Conservation (phyloP, 2,329 filamentous ascomycete species). For the Xylaria polymorpha region DNA sequence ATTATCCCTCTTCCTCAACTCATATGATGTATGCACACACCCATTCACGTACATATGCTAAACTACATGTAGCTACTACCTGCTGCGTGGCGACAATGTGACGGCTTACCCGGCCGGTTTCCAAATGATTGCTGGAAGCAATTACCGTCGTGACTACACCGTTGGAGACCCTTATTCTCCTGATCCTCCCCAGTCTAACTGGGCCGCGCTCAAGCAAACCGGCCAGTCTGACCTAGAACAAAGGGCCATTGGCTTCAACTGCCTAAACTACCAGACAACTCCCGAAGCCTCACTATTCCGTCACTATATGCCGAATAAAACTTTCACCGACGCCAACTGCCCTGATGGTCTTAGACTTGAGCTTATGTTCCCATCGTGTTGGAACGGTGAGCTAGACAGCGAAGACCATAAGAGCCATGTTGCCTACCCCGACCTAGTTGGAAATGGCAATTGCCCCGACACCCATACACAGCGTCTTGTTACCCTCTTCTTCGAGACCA, state of each 20-base stretch:
- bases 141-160: conserved; percentile 74
- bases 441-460: conserved; percentile 79
- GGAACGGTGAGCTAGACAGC: conserved; percentile 77
- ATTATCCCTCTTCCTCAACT: not conserved
- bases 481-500: conserved; percentile 86
- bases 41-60: conserved; percentile 10
- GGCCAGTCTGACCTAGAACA: conserved; percentile 76
- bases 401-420: conserved; percentile 73
- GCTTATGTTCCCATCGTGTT: conserved; percentile 90
- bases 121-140: conserved; percentile 84
- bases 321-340: conserved; percentile 83
- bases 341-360: conserved; percentile 84
- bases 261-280: conserved; percentile 78
- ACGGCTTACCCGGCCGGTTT: conserved; percentile 81
- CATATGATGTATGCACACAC: not conserved
- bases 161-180: conserved; percentile 73
- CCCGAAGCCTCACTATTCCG: conserved; percentile 82
- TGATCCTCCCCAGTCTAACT: conserved; percentile 74
- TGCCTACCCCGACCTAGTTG: conserved; percentile 81
- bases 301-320: conserved; percentile 83
- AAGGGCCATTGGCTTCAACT: conserved; percentile 94
- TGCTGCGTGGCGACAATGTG: conserved; percentile 72
- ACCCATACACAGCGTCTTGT: conserved; percentile 75
- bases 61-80: conserved; percentile 76
- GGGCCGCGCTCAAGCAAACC: conserved; percentile 72